Evolutionary conservation across 352 stramenopile genomes (phyloP), one percentile per base, ranked within the genome.

Genomic region (Pythium rishiriense): DNA sequence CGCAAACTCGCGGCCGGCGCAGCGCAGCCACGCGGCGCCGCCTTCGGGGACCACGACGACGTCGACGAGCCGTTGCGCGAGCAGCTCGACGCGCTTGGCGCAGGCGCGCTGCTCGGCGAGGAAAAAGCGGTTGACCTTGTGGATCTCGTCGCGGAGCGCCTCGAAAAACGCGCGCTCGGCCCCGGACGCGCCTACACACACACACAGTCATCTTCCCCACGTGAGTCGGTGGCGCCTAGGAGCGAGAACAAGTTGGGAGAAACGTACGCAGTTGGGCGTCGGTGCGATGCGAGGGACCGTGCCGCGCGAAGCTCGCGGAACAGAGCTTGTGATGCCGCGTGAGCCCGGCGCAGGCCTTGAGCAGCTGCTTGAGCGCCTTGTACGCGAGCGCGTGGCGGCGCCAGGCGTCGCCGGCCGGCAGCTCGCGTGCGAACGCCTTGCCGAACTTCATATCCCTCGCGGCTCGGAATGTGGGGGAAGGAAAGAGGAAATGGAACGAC

Each of bases 51-150:
- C n/a, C n/a, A n/a, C n/a, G n/a, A n/a, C n/a, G n/a, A n/a, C n/a
- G n/a, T n/a, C n/a, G n/a, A n/a, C n/a, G n/a, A n/a, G n/a, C n/a
- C n/a, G n/a, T n/a, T 41, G 24, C n/a, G 50, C 45, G 19, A 63
- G 50, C 3, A 21, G 11, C 7, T 33, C 31, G n/a, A 63, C 31
- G 31, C 56, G 56, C 31, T 19, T 28, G 15, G 26, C 45, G 22
- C 43, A 29, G n/a, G 25, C 4, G 12, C 35, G 43, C 33, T 63
- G 56, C 37, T 63, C 29, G 17, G 6, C 22, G 12, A 63, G 46
- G 46, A 49, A 63, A 25, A 63, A 63, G n/a, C 22, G 17, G 22
- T 63, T 63, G 22, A 63, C 43, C 46, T 63, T 63, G 21, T 51
- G 14, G 22, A 63, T 41, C 45, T 63, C 56, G 56, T 55, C 48